phyloP scores from a whole-genome alignment of 1,284 basidiomycete species.

The Tylopilus sp. region DNA sequence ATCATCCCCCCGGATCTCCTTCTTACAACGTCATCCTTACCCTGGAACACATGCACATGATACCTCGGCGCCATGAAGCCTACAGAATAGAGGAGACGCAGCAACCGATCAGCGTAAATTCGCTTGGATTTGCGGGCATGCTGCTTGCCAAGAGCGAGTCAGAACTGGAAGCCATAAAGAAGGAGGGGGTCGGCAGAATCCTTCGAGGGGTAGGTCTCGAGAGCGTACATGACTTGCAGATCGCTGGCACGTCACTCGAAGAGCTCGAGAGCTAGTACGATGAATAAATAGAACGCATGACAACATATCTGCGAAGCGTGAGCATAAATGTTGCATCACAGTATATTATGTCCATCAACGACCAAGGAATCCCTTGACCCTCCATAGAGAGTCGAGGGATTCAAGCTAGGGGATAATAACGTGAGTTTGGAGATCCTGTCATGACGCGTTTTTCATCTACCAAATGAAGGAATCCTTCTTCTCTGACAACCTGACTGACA shows the following conservation, averaged over 20 bases:
- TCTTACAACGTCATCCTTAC: constrained; percentile 86
- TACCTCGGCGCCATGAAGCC: constrained; percentile 66
- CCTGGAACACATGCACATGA: constrained; percentile 76
- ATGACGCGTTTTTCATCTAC: constrained; percentile 27
- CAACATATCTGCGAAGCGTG: background rate
- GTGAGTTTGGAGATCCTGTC: constrained; percentile 18
- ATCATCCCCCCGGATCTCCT: constrained; percentile 56
- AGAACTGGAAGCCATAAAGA: constrained; percentile 65
- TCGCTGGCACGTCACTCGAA: constrained; percentile 40
- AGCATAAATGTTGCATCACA: background rate
- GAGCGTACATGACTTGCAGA: constrained; percentile 61
- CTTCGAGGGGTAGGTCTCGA: constrained; percentile 57
- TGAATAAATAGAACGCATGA: background rate
- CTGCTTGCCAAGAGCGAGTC: constrained; percentile 75
- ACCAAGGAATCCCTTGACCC: constrained; percentile 37
- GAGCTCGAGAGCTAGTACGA: constrained; percentile 13
- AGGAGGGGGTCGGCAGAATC: constrained; percentile 57
- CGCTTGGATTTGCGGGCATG: constrained; percentile 85
- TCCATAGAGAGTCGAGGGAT: constrained; percentile 37
- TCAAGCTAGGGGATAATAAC: constrained; percentile 36
- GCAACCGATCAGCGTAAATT: constrained; percentile 66
- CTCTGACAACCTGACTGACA: constrained; percentile 50
- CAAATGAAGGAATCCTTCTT: constrained; percentile 53
- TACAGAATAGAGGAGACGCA: constrained; percentile 50
- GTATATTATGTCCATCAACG: constrained; percentile 16